A percentile compares a stretch with the other conserved stretches of the same genome.
Evolutionary conservation across 352 stramenopile genomes (phyloP).

Genomic region (Globisporangium polare): DNA sequence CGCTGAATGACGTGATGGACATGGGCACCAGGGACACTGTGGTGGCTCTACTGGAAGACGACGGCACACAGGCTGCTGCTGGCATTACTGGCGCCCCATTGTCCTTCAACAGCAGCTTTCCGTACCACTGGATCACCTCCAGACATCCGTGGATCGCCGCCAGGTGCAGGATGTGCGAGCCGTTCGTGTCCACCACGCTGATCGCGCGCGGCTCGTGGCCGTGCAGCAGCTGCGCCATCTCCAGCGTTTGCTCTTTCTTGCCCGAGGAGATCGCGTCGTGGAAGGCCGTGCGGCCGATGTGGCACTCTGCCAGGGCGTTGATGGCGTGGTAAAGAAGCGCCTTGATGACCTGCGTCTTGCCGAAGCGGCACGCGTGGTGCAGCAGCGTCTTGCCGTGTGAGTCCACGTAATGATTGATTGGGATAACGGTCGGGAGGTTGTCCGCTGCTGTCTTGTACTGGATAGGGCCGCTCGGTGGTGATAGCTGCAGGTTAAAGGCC

Average conservation of each 20-base stretch:
- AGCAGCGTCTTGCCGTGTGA: slow-evolving; percentile 54
- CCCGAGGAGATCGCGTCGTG: slow-evolving; percentile 46
- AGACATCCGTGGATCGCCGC: slow-evolving; percentile 62
- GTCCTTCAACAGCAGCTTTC: slow-evolving; percentile 13
- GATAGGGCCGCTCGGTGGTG: background rate
- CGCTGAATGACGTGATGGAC: slow-evolving; percentile 52
- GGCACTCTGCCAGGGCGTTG: slow-evolving; percentile 32
- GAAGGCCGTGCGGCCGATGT: slow-evolving; percentile 49
- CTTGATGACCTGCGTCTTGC: slow-evolving; percentile 48
- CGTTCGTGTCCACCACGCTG: slow-evolving; percentile 49
- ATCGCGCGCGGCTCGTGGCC: slow-evolving; percentile 47
- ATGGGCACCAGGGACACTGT: slow-evolving; percentile 21
- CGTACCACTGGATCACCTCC: slow-evolving; percentile 58
- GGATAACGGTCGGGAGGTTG: slow-evolving; percentile 3
- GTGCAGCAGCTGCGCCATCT: slow-evolving; percentile 43
- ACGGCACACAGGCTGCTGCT: background rate
- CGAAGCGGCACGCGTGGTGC: slow-evolving; percentile 55
- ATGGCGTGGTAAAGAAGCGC: slow-evolving; percentile 55
- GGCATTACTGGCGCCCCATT: background rate
- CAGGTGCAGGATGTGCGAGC: slow-evolving; percentile 57
- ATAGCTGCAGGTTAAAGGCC: slow-evolving; percentile 15
- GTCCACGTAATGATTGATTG: slow-evolving; percentile 41
- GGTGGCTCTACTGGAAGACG: background rate
- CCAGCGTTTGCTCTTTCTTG: slow-evolving; percentile 22
- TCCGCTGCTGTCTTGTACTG: background rate